phyloP scores from a whole-genome alignment of 78 protist genomes.

The Chrysochromulina tobinii region DNA sequence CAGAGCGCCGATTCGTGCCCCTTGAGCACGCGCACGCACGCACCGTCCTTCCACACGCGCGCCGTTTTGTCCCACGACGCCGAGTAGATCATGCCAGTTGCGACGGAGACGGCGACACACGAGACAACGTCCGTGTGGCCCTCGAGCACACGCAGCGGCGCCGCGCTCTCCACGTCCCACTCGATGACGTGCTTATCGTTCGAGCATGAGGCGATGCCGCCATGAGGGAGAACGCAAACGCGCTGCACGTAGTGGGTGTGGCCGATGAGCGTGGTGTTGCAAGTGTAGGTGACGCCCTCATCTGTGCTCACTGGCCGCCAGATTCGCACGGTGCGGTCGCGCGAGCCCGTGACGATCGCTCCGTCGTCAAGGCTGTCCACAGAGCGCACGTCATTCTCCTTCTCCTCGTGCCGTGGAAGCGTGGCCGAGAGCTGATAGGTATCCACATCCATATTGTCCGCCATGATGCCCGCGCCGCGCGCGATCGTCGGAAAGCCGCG shows the following conservation, averaged over 20 bases:
- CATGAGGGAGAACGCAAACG: neutral
- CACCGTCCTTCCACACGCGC: constrained; percentile 7
- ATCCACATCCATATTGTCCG: neutral
- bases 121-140: constrained; percentile 4
- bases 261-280: neutral
- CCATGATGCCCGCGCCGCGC: too few species aligned
- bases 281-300: neutral
- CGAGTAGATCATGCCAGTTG: neutral
- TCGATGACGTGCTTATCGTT: constrained; percentile 21
- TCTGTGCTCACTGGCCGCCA: neutral
- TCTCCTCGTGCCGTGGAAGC: neutral
- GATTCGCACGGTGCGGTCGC: neutral
- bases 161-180: neutral
- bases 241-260: neutral
- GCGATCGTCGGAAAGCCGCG: too few species aligned
- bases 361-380: neutral
- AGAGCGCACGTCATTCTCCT: neutral
- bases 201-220: neutral
- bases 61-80: constrained; percentile 32
- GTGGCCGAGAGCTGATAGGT: neutral
- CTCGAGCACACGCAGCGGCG: neutral
- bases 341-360: neutral
- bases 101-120: neutral
- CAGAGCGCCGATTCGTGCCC: constrained; percentile 57
- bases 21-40: neutral